A percentile compares a stretch with the other conserved stretches of the same genome.
Conservation (phyloP, 306 rosid genomes). For the Cucumis cinereus region DNA sequence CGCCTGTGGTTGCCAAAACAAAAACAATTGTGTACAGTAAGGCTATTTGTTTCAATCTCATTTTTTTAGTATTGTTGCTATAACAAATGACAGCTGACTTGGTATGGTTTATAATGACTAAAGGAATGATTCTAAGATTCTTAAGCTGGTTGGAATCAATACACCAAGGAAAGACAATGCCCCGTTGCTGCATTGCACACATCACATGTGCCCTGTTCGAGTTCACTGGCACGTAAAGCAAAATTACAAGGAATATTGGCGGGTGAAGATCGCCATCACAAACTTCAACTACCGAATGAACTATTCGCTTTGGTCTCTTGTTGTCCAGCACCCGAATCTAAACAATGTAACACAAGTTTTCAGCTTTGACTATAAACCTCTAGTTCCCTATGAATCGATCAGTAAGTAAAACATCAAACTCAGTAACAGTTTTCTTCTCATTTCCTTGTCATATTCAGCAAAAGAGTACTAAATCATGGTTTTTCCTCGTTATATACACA, state of each 20-base stretch:
- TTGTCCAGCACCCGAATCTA: conserved; percentile 84
- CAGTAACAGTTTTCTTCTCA: neutral
- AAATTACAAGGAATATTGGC: conserved; percentile 85
- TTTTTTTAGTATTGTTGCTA: neutral
- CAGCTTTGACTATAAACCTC: conserved; percentile 84
- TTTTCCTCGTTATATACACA: conserved; percentile 22
- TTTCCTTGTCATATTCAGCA: neutral
- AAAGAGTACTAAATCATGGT: neutral
- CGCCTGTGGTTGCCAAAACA: conserved; percentile 79
- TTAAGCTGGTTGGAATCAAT: conserved; percentile 48
- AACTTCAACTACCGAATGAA: conserved; percentile 78
- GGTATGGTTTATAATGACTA: conserved; percentile 2
- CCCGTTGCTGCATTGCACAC: conserved; percentile 74
- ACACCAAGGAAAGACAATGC: conserved; percentile 57
- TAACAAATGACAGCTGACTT: conserved; percentile 2
- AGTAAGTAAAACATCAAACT: conserved; percentile 34
- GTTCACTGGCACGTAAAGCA: conserved; percentile 83
- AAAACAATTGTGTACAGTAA: conserved; percentile 66
- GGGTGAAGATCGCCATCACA: conserved; percentile 67
- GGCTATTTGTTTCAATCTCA: neutral
- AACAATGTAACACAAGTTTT: conserved; percentile 85
- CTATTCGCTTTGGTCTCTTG: conserved; percentile 75
- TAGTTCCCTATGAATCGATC: conserved; percentile 57
- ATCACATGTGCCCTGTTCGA: conserved; percentile 88
- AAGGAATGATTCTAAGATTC: conserved; percentile 64